Evolutionary conservation across 495 filamentous ascomycete genomes (phyloP), one percentile per base, ranked within the genome.

Genomic region (Xylaria bambusicola): DNA sequence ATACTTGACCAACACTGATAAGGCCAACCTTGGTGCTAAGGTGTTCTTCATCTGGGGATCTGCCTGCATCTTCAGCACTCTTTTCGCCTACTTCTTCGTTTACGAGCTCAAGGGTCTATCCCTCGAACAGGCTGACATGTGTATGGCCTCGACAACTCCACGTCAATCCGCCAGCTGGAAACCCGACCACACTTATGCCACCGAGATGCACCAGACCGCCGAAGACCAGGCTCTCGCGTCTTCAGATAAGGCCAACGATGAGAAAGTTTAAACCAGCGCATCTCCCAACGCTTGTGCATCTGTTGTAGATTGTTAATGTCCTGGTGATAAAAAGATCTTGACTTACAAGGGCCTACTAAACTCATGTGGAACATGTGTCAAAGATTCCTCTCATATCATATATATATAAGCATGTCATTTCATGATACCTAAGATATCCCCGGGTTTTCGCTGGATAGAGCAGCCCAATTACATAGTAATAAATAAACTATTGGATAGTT

Each of bases 41-140:
- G 83, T 90, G 62, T 90, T 89, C 76, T 87, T 87, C 74, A 74
- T 88, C 60, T 88, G 85, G 85, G 85, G 85, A 23, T 74, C 76
- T 2, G 80, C 87, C 27, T 90, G 86, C 69, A 66, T 77, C 63
- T 60, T 52, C 26, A 61, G 78, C 45, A 84, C 80, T 61, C 72
- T 86, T 51, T 89, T 84, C 72, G 82, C 86, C 47, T 90, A 87
- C 78, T 87, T 86, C 81, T 78, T 90, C 53, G 82, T 91, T 31
- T 86, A 86, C 44, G 88, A 90, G 76, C 90, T 88, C 63, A 90
- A 89, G 80, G 88, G 88, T 60, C 77, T 91, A 15, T 86, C 87
- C 18, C 85, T 91, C 58, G 88, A 92, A 73, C 87, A 92, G 69
- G 85, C 90, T 61, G 88, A 91, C 69, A 81, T 84, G 75, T 90